Conservation (phyloP, 2,329 filamentous ascomycete genomes). For the Aureobasidium sp. region DNA sequence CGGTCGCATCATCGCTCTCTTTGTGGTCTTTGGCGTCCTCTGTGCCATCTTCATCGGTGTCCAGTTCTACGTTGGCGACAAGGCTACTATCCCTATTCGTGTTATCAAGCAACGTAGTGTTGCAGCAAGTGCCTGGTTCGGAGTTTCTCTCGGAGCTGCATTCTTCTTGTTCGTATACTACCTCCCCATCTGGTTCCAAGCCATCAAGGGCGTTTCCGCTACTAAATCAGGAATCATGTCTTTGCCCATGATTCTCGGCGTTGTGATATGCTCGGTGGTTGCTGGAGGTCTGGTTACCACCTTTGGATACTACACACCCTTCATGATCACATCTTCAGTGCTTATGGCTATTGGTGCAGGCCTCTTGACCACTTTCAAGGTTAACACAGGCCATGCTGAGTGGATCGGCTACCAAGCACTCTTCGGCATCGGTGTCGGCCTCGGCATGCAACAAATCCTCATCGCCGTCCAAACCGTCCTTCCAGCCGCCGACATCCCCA, state of each 20-base stretch:
- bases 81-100: slow-evolving; percentile 41
- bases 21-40: slow-evolving; percentile 39
- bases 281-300: slow-evolving; percentile 35
- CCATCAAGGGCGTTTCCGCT: slow-evolving; percentile 41
- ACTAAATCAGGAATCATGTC: slow-evolving; percentile 45
- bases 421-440: slow-evolving; percentile 36
- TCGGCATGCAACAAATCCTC: slow-evolving; percentile 42
- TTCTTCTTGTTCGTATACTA: slow-evolving; percentile 43
- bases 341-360: slow-evolving; percentile 42
- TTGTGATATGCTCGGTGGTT: slow-evolving; percentile 39
- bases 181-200: slow-evolving; percentile 42
- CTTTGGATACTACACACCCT: slow-evolving; percentile 45
- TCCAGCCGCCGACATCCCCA: slow-evolving; percentile 37
- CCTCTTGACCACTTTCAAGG: slow-evolving; percentile 38
- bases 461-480: slow-evolving; percentile 42
- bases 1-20: slow-evolving; percentile 40
- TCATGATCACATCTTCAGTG: slow-evolving; percentile 36
- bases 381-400: slow-evolving; percentile 31
- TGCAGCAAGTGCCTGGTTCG: slow-evolving; percentile 33
- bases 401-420: slow-evolving; percentile 36
- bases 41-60: slow-evolving; percentile 34
- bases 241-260: slow-evolving; percentile 40
- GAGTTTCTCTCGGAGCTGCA: slow-evolving; percentile 34
- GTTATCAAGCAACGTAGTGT: slow-evolving; percentile 41
- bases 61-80: slow-evolving; percentile 36